Base-by-base conservation (phyloP, 345 rosid species). In the Combretum micranthum region DNA sequence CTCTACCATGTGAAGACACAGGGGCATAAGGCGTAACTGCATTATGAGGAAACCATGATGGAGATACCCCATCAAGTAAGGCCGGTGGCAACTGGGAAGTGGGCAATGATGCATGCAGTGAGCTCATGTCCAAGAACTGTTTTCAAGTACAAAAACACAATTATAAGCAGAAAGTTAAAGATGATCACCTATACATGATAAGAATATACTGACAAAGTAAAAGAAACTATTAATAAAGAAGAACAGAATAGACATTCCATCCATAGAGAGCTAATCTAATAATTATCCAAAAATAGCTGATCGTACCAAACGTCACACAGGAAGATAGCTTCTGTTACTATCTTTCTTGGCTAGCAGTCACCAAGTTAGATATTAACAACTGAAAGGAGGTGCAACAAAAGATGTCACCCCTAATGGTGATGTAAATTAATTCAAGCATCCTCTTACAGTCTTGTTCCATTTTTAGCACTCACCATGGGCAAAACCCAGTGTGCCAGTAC, bases 51-150 rank as follows among this genome's bases (percentile, higher is more conserved):
- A 84, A 82, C 96, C 94, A 85, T 23, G 86, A 77, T 47, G 83
- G 80, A 49, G 72, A 50, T 55, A 69, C 80, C 63, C 76, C 78
- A 63, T 61, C 70, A 61, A 72, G 65, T 72, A 83, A 79, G 63
- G 70, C 37, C 25, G 89, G 56, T 8, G 83, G 69, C 46, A 79
- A 46, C 53, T 80, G 78, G 47, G 69, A 63, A 68, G 72, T 71
- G 3, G 99, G 99, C 55, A 87, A 75, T 22, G 85, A 74, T 54
- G 82, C 73, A 64, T 89, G 91, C 63, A 89, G 57, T 37, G 92
- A 77, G 66, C 83, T 69, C 92, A 82, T 80, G 73, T 85, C 94
- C 80, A 87, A 47, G 80, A 87, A 85, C 99, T 93, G 86, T 55
- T 60, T 62, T 47, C 67, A 32, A 32, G 39, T 7, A 12, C 44